Percentiles rank a stretch among this genome's conserved stretches.
Evolutionary conservation across 2,329 filamentous ascomycete species (phyloP).

Genomic region (Fusarium succisae): DNA sequence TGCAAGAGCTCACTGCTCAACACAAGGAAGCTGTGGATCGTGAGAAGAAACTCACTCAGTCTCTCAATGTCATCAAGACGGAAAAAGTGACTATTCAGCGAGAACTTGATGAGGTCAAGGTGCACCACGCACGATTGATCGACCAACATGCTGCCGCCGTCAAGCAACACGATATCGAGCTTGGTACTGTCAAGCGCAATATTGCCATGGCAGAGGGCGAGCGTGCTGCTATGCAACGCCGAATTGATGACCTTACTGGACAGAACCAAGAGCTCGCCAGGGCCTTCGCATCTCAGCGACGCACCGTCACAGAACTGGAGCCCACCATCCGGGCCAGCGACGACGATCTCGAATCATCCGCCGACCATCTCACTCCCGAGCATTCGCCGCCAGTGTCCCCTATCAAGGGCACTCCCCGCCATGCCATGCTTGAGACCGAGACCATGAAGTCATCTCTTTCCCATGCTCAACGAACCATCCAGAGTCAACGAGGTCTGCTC

Average conservation of each 20-base stretch:
- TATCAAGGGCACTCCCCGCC: slow-evolving; percentile 88
- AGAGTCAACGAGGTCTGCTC: slow-evolving; percentile 92
- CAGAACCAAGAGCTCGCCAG: slow-evolving; percentile 93
- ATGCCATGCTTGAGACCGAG: slow-evolving; percentile 92
- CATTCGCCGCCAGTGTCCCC: slow-evolving; percentile 92
- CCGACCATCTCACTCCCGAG: slow-evolving; percentile 80
- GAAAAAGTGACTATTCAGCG: slow-evolving; percentile 84
- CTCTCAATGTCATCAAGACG: slow-evolving; percentile 72
- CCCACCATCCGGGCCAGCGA: slow-evolving; percentile 66
- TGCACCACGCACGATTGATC: slow-evolving; percentile 77
- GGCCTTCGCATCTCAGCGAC: slow-evolving; percentile 79
- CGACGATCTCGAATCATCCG: slow-evolving; percentile 70
- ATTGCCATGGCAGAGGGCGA: slow-evolving; percentile 82
- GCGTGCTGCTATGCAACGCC: slow-evolving; percentile 79
- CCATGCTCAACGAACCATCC: slow-evolving; percentile 95
- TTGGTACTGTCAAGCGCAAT: slow-evolving; percentile 84
- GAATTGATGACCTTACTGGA: slow-evolving; percentile 84
- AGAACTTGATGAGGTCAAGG: slow-evolving; percentile 90
- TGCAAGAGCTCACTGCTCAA: slow-evolving; percentile 81
- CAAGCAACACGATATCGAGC: slow-evolving; percentile 89
- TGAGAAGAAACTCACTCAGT: slow-evolving; percentile 82
- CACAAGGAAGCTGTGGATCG: slow-evolving; percentile 82
- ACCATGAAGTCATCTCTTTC: slow-evolving; percentile 93
- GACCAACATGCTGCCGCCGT: slow-evolving; percentile 82
- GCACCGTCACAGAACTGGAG: slow-evolving; percentile 72